phyloP scores from a whole-genome alignment of 2,329 filamentous ascomycete genomes.

The Penicillium hesseltinei region DNA sequence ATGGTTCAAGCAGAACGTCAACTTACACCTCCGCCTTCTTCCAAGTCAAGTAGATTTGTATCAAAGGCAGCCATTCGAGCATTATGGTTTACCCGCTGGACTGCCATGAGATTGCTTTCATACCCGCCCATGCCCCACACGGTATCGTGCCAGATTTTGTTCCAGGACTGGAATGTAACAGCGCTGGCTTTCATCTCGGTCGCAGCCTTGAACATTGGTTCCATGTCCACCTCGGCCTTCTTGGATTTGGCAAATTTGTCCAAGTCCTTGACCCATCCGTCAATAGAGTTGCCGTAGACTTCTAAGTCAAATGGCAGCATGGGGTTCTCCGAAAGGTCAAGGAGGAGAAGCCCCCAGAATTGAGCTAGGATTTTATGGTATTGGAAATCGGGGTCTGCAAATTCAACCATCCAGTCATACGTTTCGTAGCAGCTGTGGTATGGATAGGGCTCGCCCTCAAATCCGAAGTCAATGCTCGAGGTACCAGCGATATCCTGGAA shows the following conservation, averaged over 20 bases:
- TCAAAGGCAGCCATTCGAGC: conserved; percentile 78
- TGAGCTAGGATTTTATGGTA: conserved; percentile 80
- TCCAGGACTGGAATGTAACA: conserved; percentile 70
- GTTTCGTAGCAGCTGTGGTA: conserved; percentile 86
- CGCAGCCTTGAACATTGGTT: conserved; percentile 63
- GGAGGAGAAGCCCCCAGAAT: conserved; percentile 74
- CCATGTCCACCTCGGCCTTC: conserved; percentile 53
- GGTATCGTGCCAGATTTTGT: conserved; percentile 69
- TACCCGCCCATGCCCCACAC: conserved; percentile 71
- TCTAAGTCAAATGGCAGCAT: conserved; percentile 79
- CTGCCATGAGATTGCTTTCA: conserved; percentile 67
- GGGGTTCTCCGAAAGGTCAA: conserved; percentile 79
- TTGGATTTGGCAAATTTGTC: conserved; percentile 62
- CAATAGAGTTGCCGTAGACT: conserved; percentile 67
- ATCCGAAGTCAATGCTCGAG: conserved; percentile 81
- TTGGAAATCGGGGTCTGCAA: conserved; percentile 76
- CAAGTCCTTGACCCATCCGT: conserved; percentile 65
- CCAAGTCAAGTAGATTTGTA: conserved; percentile 74
- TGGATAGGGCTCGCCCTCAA: conserved; percentile 66
- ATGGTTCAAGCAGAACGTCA: background rate
- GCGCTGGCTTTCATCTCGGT: conserved; percentile 60
- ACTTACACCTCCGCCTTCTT: conserved; percentile 71
- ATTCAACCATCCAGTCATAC: conserved; percentile 77
- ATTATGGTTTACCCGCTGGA: conserved; percentile 73
- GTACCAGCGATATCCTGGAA: conserved; percentile 91